Conservation (phyloP, 768 basidiomycete species). For the Pisolithus orientalis region DNA sequence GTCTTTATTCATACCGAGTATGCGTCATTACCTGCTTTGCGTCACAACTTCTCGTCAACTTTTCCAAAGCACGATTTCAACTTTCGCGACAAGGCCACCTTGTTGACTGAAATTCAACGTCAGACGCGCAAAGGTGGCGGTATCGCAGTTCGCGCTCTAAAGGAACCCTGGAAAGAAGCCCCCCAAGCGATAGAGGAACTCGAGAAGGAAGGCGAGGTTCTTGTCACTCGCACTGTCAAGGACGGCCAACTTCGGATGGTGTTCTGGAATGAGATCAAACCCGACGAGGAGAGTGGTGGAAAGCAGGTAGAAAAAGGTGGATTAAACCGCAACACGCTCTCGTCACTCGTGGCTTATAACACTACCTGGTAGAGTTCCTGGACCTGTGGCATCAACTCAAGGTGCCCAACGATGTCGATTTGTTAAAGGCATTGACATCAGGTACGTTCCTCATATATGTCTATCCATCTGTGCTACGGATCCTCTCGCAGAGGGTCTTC, state of each 20-base stretch:
- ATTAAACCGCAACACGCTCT: neutral
- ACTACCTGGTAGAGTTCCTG: slow-evolving; percentile 57
- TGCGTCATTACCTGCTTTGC: slow-evolving; percentile 9
- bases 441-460: slow-evolving; percentile 36
- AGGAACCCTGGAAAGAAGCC: slow-evolving; percentile 90
- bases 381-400: slow-evolving; percentile 83
- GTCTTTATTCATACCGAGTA: slow-evolving; percentile 83
- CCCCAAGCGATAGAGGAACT: slow-evolving; percentile 80
- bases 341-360: slow-evolving; percentile 3
- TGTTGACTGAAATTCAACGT: slow-evolving; percentile 81
- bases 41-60: slow-evolving; percentile 4
- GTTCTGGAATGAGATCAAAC: slow-evolving; percentile 87
- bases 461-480: neutral
- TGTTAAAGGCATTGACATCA: slow-evolving; percentile 69
- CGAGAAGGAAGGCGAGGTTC: slow-evolving; percentile 83
- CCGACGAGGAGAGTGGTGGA: slow-evolving; percentile 64
- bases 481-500: slow-evolving; percentile 59
- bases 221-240: slow-evolving; percentile 81
- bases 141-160: slow-evolving; percentile 74
- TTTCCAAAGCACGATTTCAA: slow-evolving; percentile 73
- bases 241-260: slow-evolving; percentile 81
- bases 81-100: slow-evolving; percentile 76
- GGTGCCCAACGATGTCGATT: slow-evolving; percentile 81
- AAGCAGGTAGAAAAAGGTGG: slow-evolving; percentile 74
- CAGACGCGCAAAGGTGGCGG: slow-evolving; percentile 81